Percentiles rank a stretch among this genome's conserved stretches.
Evolutionary conservation across 805 yeast genomes (phyloP).

Genomic region (Ogataea nitratoaversa): DNA sequence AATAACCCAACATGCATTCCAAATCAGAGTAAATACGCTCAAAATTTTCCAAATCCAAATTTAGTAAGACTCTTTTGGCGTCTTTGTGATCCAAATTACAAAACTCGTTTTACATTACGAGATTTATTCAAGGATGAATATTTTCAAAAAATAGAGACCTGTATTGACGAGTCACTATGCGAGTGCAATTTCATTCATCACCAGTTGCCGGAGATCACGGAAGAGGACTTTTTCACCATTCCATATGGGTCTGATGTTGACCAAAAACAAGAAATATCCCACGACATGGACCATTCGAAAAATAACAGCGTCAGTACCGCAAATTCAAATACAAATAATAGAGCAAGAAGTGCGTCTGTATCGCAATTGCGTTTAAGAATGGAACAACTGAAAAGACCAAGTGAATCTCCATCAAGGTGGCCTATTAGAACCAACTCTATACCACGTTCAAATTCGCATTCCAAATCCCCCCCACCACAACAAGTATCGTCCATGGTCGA

Average conservation of each 20-base stretch:
- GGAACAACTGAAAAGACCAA: too few relatives aligned
- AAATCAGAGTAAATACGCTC: conserved; percentile 34
- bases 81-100: conserved; percentile 59
- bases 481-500: conserved; percentile 1
- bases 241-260: conserved; percentile 1
- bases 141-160: conserved; percentile 56
- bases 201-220: not conserved
- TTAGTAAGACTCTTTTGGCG: conserved; percentile 49
- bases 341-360: not conserved
- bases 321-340: too few relatives aligned
- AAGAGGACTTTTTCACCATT: conserved; percentile 4
- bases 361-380: too few relatives aligned
- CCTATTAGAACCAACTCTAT: not conserved
- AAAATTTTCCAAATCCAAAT: conserved; percentile 16
- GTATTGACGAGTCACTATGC: conserved; percentile 42
- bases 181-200: conserved; percentile 24
- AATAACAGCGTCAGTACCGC: too few relatives aligned
- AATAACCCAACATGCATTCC: conserved; percentile 54
- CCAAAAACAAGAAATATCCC: not conserved
- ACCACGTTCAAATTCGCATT: not conserved
- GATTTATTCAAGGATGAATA: conserved; percentile 59
- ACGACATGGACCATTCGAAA: too few relatives aligned
- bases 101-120: conserved; percentile 49
- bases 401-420: not conserved
- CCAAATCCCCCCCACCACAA: not conserved